A percentile compares a stretch with the other conserved stretches of the same genome.
phyloP scores from a whole-genome alignment of 495 filamentous ascomycete genomes.

The Neurospora sp. region DNA sequence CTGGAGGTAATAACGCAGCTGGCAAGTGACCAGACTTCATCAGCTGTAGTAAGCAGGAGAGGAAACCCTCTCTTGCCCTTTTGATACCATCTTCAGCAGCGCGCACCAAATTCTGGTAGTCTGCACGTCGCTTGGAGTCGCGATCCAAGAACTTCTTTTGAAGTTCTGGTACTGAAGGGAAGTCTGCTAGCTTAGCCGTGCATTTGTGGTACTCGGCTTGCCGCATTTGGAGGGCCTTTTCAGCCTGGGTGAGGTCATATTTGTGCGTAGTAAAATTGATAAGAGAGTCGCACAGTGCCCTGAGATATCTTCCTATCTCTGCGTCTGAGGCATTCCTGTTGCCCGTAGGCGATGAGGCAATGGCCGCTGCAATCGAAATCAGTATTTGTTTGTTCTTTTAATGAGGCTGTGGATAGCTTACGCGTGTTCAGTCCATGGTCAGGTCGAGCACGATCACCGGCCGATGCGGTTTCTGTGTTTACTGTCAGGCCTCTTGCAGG shows the following conservation, averaged over 20 bases:
- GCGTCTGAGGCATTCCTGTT: background rate
- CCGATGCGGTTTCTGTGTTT: background rate
- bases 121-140: background rate
- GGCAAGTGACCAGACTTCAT: background rate
- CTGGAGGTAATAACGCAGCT: background rate
- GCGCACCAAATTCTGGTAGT: background rate
- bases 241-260: background rate
- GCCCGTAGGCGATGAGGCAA: background rate
- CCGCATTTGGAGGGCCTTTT: conserved; percentile 7
- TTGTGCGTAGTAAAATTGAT: background rate
- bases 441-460: background rate
- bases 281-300: background rate
- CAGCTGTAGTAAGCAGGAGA: background rate
- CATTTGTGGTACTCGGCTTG: conserved; percentile 16
- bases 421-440: background rate
- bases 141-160: conserved; percentile 9
- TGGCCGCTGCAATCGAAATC: background rate
- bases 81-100: background rate
- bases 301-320: background rate
- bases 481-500: background rate
- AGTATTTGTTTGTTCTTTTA: background rate
- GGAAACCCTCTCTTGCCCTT: background rate
- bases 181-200: conserved; percentile 15
- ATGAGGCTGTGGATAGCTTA: background rate
- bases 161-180: conserved; percentile 21